A percentile compares a stretch with the other conserved stretches of the same genome.
Evolutionary conservation across 2,329 filamentous ascomycete genomes (phyloP).

Genomic region (Aspergillus glaucus): DNA sequence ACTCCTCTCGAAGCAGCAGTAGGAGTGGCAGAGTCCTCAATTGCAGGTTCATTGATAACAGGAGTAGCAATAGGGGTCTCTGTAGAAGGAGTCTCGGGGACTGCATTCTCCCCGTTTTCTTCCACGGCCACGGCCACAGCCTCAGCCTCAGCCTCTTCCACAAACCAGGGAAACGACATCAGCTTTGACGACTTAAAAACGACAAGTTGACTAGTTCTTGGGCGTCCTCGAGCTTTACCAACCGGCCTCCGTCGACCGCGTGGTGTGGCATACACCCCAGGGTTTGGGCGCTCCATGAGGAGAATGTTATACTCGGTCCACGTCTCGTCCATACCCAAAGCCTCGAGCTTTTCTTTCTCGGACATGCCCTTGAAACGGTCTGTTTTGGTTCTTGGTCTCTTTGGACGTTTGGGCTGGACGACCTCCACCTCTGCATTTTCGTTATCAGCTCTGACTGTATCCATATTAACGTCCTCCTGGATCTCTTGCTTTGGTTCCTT

Average conservation of each 20-base stretch:
- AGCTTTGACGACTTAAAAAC: conserved; percentile 33
- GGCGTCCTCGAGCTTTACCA: conserved; percentile 34
- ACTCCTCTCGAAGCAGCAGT: conserved; percentile 2
- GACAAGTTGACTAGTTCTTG: conserved; percentile 33
- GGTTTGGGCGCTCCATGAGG: conserved; percentile 28
- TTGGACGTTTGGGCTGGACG: conserved; percentile 3
- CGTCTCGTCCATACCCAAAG: conserved; percentile 34
- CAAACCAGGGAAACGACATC: conserved; percentile 31
- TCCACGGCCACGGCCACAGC: not conserved
- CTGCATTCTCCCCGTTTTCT: not conserved
- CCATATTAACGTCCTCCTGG: conserved; percentile 6
- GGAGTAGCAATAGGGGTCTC: not conserved
- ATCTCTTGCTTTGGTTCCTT: conserved; percentile 9
- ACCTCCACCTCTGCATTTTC: not conserved
- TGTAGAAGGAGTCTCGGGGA: not conserved
- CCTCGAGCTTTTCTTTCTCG: conserved; percentile 33
- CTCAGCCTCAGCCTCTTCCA: conserved; percentile 8
- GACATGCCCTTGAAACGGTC: conserved; percentile 25
- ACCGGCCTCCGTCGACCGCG: conserved; percentile 31
- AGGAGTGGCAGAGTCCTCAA: not conserved
- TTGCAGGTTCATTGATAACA: not conserved
- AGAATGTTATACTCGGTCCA: conserved; percentile 37
- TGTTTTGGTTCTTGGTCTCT: conserved; percentile 12
- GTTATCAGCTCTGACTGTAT: conserved; percentile 6
- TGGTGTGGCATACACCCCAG: conserved; percentile 38